These are phyloP conservation scores for Trichoderma virens DNA, from an alignment of 495 filamentous ascomycete species.

Conservation along the genomic window DNA sequence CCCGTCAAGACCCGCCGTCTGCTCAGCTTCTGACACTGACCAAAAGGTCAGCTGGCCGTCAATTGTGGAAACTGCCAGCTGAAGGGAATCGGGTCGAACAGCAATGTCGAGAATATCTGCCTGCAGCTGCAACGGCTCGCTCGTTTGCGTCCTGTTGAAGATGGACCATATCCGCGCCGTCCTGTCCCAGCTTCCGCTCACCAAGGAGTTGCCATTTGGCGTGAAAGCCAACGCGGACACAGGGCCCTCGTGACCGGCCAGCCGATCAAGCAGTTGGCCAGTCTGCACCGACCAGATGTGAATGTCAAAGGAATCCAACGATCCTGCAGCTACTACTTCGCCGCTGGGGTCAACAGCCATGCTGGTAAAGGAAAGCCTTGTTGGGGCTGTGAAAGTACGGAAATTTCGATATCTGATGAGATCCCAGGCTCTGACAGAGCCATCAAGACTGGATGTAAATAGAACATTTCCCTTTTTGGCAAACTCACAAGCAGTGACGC, in stretches of 20 bases:
- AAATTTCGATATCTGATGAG: constrained; percentile 94
- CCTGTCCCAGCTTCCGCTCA: constrained; percentile 91
- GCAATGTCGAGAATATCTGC: constrained; percentile 83
- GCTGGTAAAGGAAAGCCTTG: constrained; percentile 82
- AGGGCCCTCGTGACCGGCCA: constrained; percentile 90
- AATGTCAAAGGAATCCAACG: constrained; percentile 90
- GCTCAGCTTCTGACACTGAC: constrained; percentile 79
- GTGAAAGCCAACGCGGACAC: constrained; percentile 82
- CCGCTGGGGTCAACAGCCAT: constrained; percentile 94
- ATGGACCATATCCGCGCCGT: constrained; percentile 94
- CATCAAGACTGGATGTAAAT: constrained; percentile 90
- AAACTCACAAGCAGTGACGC: constrained; percentile 92
- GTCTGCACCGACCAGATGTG: constrained; percentile 98
- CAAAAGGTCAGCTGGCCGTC: constrained; percentile 95
- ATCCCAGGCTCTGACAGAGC: constrained; percentile 93
- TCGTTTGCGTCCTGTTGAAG: constrained; percentile 87
- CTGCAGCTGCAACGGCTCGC: constrained; percentile 83
- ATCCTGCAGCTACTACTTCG: constrained; percentile 91
- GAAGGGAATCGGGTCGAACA: constrained; percentile 82
- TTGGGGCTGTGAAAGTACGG: constrained; percentile 89
- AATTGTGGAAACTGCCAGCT: constrained; percentile 83
- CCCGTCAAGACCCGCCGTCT: constrained; percentile 73
- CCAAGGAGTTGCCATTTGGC: constrained; percentile 70
- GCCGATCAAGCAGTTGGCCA: constrained; percentile 83
- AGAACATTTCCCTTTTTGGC: constrained; percentile 89